Evolutionary conservation across 768 basidiomycete genomes (phyloP).

Genomic region (Strobilomyces echinocephalus): DNA sequence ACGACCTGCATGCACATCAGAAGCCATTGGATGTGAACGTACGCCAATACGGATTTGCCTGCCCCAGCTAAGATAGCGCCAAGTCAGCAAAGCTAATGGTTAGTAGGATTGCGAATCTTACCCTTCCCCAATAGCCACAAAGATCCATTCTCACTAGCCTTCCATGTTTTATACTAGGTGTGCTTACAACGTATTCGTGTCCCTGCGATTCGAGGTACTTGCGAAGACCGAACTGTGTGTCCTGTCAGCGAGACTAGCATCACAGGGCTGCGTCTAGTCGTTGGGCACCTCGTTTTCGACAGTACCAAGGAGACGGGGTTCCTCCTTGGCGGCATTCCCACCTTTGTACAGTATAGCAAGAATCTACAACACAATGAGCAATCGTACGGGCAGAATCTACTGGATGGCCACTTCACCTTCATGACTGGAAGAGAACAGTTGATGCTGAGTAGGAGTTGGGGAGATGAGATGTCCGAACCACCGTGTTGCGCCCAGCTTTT

Average conservation of each 20-base stretch:
- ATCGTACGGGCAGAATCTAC: not conserved
- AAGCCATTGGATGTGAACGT: too few relatives aligned
- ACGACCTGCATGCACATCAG: too few relatives aligned
- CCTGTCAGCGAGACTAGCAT: not conserved
- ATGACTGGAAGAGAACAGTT: conserved; percentile 24
- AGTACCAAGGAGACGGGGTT: conserved; percentile 75
- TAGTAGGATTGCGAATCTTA: too few relatives aligned
- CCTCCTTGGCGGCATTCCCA: conserved; percentile 56
- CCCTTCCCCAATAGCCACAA: too few relatives aligned
- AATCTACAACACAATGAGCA: conserved; percentile 38
- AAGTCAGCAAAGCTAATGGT: too few relatives aligned
- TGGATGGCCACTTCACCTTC: conserved; percentile 35
- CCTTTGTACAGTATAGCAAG: conserved; percentile 74
- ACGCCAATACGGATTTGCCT: too few relatives aligned
- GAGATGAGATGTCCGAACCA: conserved; percentile 1
- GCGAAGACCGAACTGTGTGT: conserved; percentile 60
- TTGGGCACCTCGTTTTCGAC: conserved; percentile 65
- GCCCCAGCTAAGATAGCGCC: too few relatives aligned
- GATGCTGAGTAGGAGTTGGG: conserved; percentile 5
- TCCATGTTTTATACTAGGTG: too few relatives aligned
- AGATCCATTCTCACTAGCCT: too few relatives aligned
- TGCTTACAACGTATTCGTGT: conserved; percentile 68
- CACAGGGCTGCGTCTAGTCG: not conserved
- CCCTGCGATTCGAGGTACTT: conserved; percentile 67
- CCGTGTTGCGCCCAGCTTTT: conserved; percentile 9